These are phyloP conservation scores for Podochytrium sp. DNA, from an alignment of 192 early-diverging fungal species.

Conservation along the genomic window DNA sequence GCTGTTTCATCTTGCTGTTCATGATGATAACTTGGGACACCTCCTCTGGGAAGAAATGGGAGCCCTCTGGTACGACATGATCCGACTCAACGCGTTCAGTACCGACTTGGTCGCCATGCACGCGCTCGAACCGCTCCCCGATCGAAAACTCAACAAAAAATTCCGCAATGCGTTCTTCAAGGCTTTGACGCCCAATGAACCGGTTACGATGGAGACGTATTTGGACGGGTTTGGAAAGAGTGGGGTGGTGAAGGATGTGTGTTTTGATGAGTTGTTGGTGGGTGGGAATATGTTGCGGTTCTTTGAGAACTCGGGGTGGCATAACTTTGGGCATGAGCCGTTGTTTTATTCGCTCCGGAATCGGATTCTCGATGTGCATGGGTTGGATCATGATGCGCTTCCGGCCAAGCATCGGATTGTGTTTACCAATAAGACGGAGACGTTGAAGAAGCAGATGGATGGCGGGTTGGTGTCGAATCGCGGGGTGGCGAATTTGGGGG, in stretches of 20 bases:
- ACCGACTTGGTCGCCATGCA: constrained; percentile 23
- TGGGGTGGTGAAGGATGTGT: neutral
- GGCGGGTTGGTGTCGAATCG: constrained; percentile 19
- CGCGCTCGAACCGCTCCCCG: neutral
- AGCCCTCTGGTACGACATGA: constrained; percentile 32
- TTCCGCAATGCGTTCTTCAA: constrained; percentile 28
- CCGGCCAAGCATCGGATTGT: constrained; percentile 36
- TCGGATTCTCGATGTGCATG: constrained; percentile 19
- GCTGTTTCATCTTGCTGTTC: constrained; percentile 32
- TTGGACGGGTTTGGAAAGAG: neutral
- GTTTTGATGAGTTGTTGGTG: constrained; percentile 38
- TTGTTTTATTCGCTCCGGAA: constrained; percentile 33
- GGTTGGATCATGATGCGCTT: constrained; percentile 9
- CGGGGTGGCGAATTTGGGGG: constrained; percentile 31
- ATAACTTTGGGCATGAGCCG: constrained; percentile 38
- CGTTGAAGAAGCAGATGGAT: constrained; percentile 21
- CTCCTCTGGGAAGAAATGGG: constrained; percentile 41
- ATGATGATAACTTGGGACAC: constrained; percentile 36
- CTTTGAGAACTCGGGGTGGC: constrained; percentile 14
- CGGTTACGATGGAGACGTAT: constrained; percentile 21
- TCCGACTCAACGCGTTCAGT: constrained; percentile 27
- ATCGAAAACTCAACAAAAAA: constrained; percentile 24
- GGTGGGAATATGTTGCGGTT: constrained; percentile 34
- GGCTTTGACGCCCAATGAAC: constrained; percentile 22
- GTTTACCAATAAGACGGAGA: constrained; percentile 40